Evolutionary conservation across 257 asterid genomes (phyloP).

Genomic region (Petunia secreta): DNA sequence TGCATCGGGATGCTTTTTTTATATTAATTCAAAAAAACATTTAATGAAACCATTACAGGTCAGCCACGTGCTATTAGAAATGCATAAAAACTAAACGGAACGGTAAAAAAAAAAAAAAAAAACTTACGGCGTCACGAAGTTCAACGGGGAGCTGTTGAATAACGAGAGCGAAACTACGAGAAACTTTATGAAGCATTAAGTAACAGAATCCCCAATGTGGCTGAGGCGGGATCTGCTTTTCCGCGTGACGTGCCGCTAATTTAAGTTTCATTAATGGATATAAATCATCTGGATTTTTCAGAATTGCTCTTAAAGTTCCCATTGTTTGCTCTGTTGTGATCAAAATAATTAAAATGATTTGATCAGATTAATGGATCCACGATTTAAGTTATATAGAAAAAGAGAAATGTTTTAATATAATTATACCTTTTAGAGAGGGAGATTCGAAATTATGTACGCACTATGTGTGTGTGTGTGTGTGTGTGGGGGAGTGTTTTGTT

Average conservation of each 20-base stretch:
- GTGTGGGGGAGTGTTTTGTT: not conserved
- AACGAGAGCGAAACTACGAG: constrained; percentile 85
- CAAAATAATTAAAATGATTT: constrained; percentile 26
- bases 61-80: no score
- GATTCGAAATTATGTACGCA: not conserved
- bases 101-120: not conserved
- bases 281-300: constrained; percentile 86
- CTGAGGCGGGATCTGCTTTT: constrained; percentile 85
- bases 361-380: constrained; percentile 22
- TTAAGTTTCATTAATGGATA: constrained; percentile 85
- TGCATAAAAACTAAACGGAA: not conserved
- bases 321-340: constrained; percentile 41
- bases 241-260: constrained; percentile 68
- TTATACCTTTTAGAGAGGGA: not conserved
- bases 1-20: no score
- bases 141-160: constrained; percentile 93
- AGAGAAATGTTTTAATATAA: not conserved
- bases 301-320: constrained; percentile 72
- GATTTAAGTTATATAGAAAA: not conserved
- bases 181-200: constrained; percentile 84
- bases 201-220: constrained; percentile 98
- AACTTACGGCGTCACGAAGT: constrained; percentile 92
- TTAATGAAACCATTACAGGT: no score
- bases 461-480: not conserved
- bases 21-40: no score